phyloP scores from a whole-genome alignment of 345 rosid species.

The Anacardium occidentale region DNA sequence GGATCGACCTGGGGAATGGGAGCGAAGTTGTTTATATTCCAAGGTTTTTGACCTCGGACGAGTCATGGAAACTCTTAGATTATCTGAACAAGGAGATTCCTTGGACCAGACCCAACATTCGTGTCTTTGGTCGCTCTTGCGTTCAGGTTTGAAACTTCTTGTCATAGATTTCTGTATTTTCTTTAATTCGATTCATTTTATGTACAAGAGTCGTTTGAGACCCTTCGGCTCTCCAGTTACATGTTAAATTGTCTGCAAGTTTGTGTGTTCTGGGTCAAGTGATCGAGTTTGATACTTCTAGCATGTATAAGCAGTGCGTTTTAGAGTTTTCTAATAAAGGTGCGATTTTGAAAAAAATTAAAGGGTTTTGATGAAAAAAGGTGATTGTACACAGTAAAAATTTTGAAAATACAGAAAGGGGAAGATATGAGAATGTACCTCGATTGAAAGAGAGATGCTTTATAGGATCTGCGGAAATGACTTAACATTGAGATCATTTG shows the following conservation, averaged over 20 bases:
- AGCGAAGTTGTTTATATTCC: constrained; percentile 62
- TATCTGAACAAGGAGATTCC: constrained; percentile 72
- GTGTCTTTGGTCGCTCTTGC: constrained; percentile 65
- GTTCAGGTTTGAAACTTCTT: constrained; percentile 52
- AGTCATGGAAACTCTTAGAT: constrained; percentile 66
- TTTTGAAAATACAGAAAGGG: background rate
- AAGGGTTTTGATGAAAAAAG: no score
- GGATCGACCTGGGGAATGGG: constrained; percentile 61
- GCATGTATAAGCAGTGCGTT: background rate
- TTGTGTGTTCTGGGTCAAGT: background rate
- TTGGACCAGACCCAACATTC: constrained; percentile 81
- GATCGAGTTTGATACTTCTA: background rate
- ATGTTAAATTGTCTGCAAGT: no score
- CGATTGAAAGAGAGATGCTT: background rate
- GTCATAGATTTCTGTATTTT: background rate
- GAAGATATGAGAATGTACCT: background rate
- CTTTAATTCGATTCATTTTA: background rate
- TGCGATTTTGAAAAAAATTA: background rate
- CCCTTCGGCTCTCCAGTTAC: no score
- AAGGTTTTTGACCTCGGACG: constrained; percentile 47
- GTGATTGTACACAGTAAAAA: no score
- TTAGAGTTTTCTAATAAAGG: background rate
- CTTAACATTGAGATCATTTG: no score
- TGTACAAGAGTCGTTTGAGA: background rate
- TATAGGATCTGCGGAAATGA: no score